Evolutionary conservation across 768 basidiomycete genomes (phyloP).

Genomic region (Trametes coccinea): DNA sequence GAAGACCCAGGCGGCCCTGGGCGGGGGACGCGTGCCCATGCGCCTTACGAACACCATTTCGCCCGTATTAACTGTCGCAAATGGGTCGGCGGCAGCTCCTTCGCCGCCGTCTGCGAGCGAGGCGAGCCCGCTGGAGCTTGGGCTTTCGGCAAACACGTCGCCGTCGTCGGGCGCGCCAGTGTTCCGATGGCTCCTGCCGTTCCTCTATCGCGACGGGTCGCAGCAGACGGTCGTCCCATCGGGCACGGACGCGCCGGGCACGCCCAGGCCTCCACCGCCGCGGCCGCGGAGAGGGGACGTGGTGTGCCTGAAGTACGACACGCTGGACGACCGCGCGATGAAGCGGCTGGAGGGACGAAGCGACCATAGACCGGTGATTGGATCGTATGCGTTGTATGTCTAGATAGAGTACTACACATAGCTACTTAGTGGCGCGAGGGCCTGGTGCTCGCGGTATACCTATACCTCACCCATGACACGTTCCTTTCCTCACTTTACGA

Average conservation of each 20-base stretch:
- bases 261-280: slow-evolving; percentile 20
- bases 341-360: slow-evolving; percentile 72
- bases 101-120: not conserved
- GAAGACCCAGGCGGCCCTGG: not conserved
- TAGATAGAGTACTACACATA: slow-evolving; percentile 22
- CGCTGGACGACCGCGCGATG: slow-evolving; percentile 76
- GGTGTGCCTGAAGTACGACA: slow-evolving; percentile 68
- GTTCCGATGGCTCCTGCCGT: slow-evolving; percentile 24
- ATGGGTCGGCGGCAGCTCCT: not conserved
- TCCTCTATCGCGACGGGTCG: slow-evolving; percentile 44
- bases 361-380: slow-evolving; percentile 86
- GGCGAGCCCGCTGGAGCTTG: not conserved
- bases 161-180: slow-evolving; percentile 8
- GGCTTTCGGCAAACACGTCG: not conserved
- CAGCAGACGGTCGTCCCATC: slow-evolving; percentile 27
- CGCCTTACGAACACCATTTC: slow-evolving; percentile 21
- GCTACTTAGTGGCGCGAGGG: not conserved
- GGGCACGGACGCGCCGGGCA: slow-evolving; percentile 17
- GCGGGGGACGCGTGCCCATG: slow-evolving; percentile 12
- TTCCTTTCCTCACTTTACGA: not conserved
- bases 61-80: slow-evolving; percentile 4
- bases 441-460: not conserved
- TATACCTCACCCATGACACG: not conserved
- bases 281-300: slow-evolving; percentile 64
- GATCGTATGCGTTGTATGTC: slow-evolving; percentile 70